A percentile compares a stretch with the other conserved stretches of the same genome.
These are phyloP conservation scores for Lachnellula subtilissima DNA, from an alignment of 2,329 filamentous ascomycete species.

Conservation along the genomic window DNA sequence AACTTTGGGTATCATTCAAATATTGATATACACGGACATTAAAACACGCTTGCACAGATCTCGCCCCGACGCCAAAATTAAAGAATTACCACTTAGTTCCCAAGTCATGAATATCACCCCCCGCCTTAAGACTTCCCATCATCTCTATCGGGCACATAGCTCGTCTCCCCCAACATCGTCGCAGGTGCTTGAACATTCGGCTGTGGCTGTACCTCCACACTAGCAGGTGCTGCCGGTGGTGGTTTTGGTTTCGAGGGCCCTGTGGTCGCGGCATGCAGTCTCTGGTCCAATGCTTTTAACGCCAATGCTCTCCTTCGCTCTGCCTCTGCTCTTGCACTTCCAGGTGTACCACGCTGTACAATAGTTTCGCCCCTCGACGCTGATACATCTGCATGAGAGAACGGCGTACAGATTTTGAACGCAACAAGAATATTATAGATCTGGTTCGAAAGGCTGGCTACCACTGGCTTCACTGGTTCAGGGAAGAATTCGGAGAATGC, in stretches of 20 bases:
- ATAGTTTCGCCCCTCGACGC: slow-evolving; percentile 64
- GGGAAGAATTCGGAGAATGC: slow-evolving; percentile 96
- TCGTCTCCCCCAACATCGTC: slow-evolving; percentile 63
- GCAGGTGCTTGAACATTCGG: slow-evolving; percentile 50
- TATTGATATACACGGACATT: slow-evolving; percentile 4
- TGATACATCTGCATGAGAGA: slow-evolving; percentile 74
- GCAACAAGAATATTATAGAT: slow-evolving; percentile 72
- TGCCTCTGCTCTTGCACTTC: slow-evolving; percentile 80
- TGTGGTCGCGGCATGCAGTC: slow-evolving; percentile 76
- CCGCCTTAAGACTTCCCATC: slow-evolving; percentile 18
- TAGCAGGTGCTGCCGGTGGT: slow-evolving; percentile 39
- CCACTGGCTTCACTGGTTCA: slow-evolving; percentile 70
- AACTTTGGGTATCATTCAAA: slow-evolving; percentile 1
- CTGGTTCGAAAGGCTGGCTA: slow-evolving; percentile 67
- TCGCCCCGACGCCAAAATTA: background rate
- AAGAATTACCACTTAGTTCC: background rate
- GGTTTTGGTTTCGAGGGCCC: slow-evolving; percentile 35
- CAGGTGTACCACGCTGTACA: slow-evolving; percentile 50
- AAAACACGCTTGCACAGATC: background rate
- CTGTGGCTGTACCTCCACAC: slow-evolving; percentile 53
- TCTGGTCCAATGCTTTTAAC: slow-evolving; percentile 85
- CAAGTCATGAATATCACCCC: background rate
- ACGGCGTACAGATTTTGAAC: slow-evolving; percentile 75
- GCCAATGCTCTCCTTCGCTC: slow-evolving; percentile 85
- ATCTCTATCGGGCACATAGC: slow-evolving; percentile 62